phyloP scores from a whole-genome alignment of 78 protist species.

The Emiliania huxleyi region DNA sequence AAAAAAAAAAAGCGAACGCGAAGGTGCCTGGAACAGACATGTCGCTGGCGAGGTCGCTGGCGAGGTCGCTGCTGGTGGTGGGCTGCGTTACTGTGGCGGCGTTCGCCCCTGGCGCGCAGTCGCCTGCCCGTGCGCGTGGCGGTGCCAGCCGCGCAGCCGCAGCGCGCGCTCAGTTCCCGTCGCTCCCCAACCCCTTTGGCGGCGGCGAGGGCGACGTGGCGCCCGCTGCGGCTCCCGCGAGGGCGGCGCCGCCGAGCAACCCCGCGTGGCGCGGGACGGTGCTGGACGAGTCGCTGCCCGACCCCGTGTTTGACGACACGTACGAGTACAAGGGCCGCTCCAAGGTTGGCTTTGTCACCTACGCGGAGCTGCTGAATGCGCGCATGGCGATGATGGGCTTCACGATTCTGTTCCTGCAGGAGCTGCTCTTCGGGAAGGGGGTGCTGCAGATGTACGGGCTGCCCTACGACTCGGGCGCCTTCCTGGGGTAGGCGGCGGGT shows the following conservation, averaged over 20 bases:
- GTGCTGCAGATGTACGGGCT: not conserved
- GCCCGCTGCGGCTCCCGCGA: not conserved
- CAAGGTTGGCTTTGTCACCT: not conserved
- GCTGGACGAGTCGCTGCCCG: not conserved
- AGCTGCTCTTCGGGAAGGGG: not conserved
- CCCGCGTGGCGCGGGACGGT: not conserved
- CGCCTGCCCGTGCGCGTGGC: too few relatives aligned
- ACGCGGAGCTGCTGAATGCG: not conserved
- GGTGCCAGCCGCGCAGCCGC: too few relatives aligned
- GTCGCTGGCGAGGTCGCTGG: too few relatives aligned
- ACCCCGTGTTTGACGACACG: not conserved
- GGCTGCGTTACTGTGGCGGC: too few relatives aligned
- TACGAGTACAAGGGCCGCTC: not conserved
- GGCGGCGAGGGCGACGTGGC: not conserved
- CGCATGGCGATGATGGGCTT: constrained; percentile 6
- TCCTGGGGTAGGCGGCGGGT: too few relatives aligned
- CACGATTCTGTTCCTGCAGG: not conserved
- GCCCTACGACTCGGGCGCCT: too few relatives aligned
- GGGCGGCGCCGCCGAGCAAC: not conserved
- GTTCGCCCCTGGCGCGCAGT: too few relatives aligned
- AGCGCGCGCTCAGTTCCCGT: not conserved
- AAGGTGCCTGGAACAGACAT: too few relatives aligned
- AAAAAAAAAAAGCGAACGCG: too few relatives aligned
- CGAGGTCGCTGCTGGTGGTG: too few relatives aligned
- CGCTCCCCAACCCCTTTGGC: not conserved